Conservation (phyloP, 2,329 filamentous ascomycete genomes). For the Fusarium acutatum region DNA sequence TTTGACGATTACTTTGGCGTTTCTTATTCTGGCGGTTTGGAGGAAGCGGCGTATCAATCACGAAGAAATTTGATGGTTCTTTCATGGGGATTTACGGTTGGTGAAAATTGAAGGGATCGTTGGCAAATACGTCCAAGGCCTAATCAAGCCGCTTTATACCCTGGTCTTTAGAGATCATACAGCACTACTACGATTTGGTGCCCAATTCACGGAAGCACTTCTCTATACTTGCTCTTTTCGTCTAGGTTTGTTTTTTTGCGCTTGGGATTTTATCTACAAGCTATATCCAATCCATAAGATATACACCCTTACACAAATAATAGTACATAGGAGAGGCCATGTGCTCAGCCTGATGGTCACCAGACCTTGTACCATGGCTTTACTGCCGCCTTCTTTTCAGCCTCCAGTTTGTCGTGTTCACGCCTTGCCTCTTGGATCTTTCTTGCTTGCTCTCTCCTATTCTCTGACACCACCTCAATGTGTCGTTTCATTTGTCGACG, state of each 20-base stretch:
- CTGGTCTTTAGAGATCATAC: conserved; percentile 18
- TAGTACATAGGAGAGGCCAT: conserved; percentile 24
- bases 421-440: conserved; percentile 55
- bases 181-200: neutral
- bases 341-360: conserved; percentile 45
- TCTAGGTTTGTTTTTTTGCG: conserved; percentile 4
- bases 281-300: conserved; percentile 21
- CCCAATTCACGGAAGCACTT: neutral
- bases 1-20: conserved; percentile 16
- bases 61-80: neutral
- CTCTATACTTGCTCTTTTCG: neutral
- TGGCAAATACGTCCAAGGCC: conserved; percentile 19
- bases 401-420: conserved; percentile 44
- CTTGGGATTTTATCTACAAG: conserved; percentile 9
- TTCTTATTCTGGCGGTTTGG: conserved; percentile 7
- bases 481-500: conserved; percentile 84
- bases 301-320: conserved; percentile 36
- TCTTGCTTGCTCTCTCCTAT: conserved; percentile 57
- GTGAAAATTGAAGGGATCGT: conserved; percentile 1
- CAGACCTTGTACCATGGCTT: conserved; percentile 67
- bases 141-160: conserved; percentile 27
- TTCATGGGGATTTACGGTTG: neutral
- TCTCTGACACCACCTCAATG: conserved; percentile 70
- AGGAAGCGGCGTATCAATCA: neutral
- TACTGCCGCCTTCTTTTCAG: conserved; percentile 47